Conservation (phyloP, 2,329 filamentous ascomycete genomes). For the Phialemonium atrogriseum region DNA sequence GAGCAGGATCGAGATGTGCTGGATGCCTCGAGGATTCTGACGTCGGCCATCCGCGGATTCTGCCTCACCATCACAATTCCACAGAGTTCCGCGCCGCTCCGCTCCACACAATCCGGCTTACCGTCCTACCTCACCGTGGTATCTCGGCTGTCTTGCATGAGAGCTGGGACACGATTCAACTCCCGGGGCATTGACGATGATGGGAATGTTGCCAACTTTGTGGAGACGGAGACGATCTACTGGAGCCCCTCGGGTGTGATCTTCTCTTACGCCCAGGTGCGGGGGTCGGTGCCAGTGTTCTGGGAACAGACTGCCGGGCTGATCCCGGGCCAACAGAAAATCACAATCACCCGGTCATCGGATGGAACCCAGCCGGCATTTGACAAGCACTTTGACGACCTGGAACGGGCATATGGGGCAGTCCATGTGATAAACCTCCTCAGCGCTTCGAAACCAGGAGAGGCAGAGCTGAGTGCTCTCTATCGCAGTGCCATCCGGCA, state of each 20-base stretch:
- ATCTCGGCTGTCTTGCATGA: constrained; percentile 79
- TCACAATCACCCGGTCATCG: constrained; percentile 76
- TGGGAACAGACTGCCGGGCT: constrained; percentile 92
- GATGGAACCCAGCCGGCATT: constrained; percentile 93
- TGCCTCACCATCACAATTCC: constrained; percentile 82
- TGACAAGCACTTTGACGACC: constrained; percentile 85
- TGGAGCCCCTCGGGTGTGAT: constrained; percentile 71
- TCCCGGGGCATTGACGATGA: constrained; percentile 96
- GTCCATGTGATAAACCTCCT: constrained; percentile 90
- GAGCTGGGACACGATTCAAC: constrained; percentile 93
- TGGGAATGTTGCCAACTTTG: constrained; percentile 95
- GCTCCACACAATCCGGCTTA: constrained; percentile 56
- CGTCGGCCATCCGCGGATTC: constrained; percentile 89
- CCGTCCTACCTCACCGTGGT: constrained; percentile 84
- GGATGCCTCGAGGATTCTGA: constrained; percentile 82
- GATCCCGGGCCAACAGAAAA: constrained; percentile 88
- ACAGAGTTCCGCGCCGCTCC: constrained; percentile 63
- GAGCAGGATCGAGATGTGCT: constrained; percentile 66
- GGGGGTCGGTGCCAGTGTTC: constrained; percentile 90
- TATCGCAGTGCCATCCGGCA: constrained; percentile 72
- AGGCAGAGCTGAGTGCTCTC: constrained; percentile 71
- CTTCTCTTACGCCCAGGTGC: constrained; percentile 89
- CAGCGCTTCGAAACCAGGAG: constrained; percentile 80
- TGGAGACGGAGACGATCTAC: constrained; percentile 93
- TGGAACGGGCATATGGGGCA: constrained; percentile 80